These are phyloP conservation scores for Ochetophila trinervis DNA, from an alignment of 306 rosid species.

Conservation along the genomic window DNA sequence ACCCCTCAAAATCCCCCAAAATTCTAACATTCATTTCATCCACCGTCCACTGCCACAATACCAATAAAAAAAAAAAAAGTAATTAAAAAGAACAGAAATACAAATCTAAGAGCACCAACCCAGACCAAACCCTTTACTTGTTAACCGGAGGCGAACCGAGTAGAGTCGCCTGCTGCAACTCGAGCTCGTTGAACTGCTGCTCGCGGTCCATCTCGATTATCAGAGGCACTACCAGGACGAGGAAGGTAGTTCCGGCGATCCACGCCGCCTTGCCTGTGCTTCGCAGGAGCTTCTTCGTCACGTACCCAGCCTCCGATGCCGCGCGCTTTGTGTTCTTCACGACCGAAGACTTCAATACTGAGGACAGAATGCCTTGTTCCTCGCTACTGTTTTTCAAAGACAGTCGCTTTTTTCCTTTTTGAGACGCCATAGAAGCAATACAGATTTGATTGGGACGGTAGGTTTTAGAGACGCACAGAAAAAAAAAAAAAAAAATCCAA, in stretches of 20 bases:
- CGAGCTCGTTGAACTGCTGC: conserved; percentile 31
- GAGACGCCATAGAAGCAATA: conserved; percentile 24
- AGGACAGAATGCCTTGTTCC: neutral
- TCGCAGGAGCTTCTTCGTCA: conserved; percentile 26
- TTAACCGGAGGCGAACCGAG: conserved; percentile 31
- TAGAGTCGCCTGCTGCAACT: conserved; percentile 29
- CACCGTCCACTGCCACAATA: too few relatives aligned
- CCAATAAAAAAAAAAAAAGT: too few relatives aligned
- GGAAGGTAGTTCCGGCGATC: conserved; percentile 29
- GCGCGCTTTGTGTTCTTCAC: conserved; percentile 1
- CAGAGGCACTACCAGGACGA: conserved; percentile 32
- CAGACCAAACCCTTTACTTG: too few relatives aligned
- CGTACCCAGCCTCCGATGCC: conserved; percentile 24
- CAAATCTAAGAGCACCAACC: neutral
- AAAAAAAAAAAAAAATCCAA: neutral
- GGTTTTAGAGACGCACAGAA: neutral
- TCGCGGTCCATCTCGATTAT: conserved; percentile 39
- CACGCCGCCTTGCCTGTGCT: conserved; percentile 40
- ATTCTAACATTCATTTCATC: too few relatives aligned
- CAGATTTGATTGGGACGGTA: too few relatives aligned
- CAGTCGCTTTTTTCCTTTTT: conserved; percentile 21
- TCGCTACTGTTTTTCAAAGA: conserved; percentile 3
- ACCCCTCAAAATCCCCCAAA: too few relatives aligned
- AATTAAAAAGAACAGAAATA: neutral
- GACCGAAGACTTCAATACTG: conserved; percentile 3